These are phyloP conservation scores for Cicer cuneatum DNA, from an alignment of 306 rosid species.

Conservation along the genomic window DNA sequence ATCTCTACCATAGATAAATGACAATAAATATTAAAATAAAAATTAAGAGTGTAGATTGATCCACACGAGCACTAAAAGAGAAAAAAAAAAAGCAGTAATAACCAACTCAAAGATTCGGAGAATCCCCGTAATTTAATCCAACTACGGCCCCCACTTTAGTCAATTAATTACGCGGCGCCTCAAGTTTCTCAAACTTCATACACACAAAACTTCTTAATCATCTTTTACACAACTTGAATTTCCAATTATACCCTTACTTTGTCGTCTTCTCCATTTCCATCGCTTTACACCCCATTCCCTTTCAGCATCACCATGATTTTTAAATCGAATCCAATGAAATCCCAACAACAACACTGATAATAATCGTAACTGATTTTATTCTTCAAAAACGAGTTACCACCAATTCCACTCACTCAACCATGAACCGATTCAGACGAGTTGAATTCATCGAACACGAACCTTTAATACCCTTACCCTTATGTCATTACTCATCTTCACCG, in stretches of 20 bases:
- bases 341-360: not conserved
- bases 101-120: constrained; percentile 1
- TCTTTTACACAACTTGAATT: not conserved
- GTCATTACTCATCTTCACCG: constrained; percentile 26
- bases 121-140: constrained; percentile 46
- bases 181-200: not conserved
- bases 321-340: not conserved
- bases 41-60: no score
- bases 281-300: constrained; percentile 36
- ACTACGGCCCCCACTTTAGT: constrained; percentile 36
- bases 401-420: constrained; percentile 49
- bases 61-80: not conserved
- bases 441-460: constrained; percentile 62
- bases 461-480: constrained; percentile 43
- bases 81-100: not conserved
- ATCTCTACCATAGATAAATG: no score
- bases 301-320: constrained; percentile 35
- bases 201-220: no score
- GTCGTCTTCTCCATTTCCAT: constrained; percentile 45
- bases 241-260: constrained; percentile 49
- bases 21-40: no score
- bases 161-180: constrained; percentile 43
- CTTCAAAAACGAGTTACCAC: constrained; percentile 23
- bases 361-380: not conserved
- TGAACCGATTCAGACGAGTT: constrained; percentile 68